A percentile compares a stretch with the other conserved stretches of the same genome.
These are phyloP conservation scores for Apiospora sp. DNA, from an alignment of 2,329 filamentous ascomycete genomes.

Conservation along the genomic window DNA sequence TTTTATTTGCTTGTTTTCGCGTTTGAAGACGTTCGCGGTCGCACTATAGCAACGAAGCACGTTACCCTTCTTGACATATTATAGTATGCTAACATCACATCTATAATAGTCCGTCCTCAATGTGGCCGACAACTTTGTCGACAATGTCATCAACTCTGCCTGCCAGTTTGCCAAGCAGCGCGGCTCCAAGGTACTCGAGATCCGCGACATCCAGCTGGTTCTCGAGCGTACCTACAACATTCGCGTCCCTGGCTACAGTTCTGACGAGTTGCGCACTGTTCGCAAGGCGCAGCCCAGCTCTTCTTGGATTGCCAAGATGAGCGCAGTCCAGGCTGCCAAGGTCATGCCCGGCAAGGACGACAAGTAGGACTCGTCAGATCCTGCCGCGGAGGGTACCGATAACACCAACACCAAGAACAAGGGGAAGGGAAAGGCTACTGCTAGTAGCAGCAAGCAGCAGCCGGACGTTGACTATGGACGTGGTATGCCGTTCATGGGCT, in stretches of 20 bases:
- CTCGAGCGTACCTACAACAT: slow-evolving; percentile 89
- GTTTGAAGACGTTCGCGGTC: neutral
- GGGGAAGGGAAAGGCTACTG: neutral
- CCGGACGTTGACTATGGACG: neutral
- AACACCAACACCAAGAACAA: neutral
- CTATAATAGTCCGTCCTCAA: slow-evolving; percentile 76
- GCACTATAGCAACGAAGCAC: neutral
- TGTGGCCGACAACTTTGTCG: slow-evolving; percentile 93
- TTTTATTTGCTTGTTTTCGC: neutral
- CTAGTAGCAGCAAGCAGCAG: neutral
- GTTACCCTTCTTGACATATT: neutral
- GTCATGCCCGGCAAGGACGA: slow-evolving; percentile 71
- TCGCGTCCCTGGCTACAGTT: slow-evolving; percentile 90
- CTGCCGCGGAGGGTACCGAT: neutral
- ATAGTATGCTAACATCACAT: neutral
- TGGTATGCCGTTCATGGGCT: neutral
- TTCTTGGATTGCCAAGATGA: slow-evolving; percentile 96
- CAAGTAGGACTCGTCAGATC: slow-evolving; percentile 43
- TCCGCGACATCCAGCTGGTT: slow-evolving; percentile 83
- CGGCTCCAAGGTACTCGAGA: slow-evolving; percentile 88
- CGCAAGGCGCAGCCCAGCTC: slow-evolving; percentile 89
- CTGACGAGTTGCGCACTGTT: slow-evolving; percentile 92
- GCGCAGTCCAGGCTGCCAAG: slow-evolving; percentile 93
- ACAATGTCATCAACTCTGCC: slow-evolving; percentile 85
- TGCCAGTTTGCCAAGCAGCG: slow-evolving; percentile 94